Evolutionary conservation across 2,329 filamentous ascomycete species (phyloP).

Genomic region (Blumeria graminis): DNA sequence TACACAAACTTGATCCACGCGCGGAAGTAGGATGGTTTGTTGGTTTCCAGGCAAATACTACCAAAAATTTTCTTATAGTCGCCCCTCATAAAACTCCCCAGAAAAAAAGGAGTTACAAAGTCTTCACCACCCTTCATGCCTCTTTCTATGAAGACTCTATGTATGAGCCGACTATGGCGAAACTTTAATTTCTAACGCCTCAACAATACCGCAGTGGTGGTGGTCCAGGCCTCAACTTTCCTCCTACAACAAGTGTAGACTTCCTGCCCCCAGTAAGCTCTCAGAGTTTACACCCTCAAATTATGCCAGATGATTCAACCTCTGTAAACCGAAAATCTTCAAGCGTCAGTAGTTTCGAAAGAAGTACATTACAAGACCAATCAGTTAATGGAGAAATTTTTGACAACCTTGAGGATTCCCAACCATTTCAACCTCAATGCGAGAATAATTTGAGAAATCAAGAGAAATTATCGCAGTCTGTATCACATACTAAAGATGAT

Average conservation of each 20-base stretch:
- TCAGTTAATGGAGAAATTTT: not conserved
- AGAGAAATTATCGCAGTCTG: not conserved
- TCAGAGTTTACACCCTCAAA: not conserved
- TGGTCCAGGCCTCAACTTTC: not conserved
- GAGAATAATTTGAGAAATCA: not conserved
- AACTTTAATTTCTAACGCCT: not conserved
- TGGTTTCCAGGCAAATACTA: not conserved
- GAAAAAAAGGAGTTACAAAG: not conserved
- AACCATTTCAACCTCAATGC: not conserved
- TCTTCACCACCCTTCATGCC: not conserved
- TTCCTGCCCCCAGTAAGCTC: not conserved
- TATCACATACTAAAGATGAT: not conserved
- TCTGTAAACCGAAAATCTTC: not conserved
- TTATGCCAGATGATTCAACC: not conserved
- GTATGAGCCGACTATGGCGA: not conserved
- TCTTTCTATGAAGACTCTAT: not conserved
- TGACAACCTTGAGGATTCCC: not conserved
- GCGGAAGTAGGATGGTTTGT: not conserved
- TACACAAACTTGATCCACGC: not conserved
- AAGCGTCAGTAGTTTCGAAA: not conserved
- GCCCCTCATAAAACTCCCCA: not conserved
- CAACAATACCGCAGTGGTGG: not conserved
- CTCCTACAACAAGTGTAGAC: not conserved
- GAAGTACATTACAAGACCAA: not conserved
- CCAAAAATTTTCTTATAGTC: not conserved